Evolutionary conservation across 176 grass and related monocot species (phyloP), one percentile per base, ranked within the genome.

Genomic region (Lolium perenne): DNA sequence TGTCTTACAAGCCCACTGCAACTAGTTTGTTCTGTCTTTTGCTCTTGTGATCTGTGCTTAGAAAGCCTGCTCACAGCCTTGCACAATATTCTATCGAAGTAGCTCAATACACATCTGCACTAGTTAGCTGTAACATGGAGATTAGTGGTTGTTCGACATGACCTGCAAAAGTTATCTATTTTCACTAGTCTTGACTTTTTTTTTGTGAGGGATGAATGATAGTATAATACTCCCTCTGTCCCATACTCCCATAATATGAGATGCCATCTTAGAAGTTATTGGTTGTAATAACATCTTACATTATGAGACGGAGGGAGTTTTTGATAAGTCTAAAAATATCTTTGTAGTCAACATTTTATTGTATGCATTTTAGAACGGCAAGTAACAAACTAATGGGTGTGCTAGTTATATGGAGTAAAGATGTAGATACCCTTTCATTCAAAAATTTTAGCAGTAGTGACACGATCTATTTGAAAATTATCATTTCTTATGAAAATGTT

Each of bases 71-170:
- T 76, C 13, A 38, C 25, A 51, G 10, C 73, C 23, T 76, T 8
- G 50, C 14, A 75, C 15, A 73, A 45, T 61, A 51, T 81, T 84
- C 21, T 89, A 47, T 17, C 12, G 20, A 51, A 22, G 1, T 47
- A 40, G 46, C 63, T 2, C 40, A 65, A 69, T 58, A 20, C 20
- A 50, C 77, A 41, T 58, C 43, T 25, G 4, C 64, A 4, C 47
- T 89, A 40, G 41, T 18, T 68, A 21, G 12, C 47, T 15, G 47
- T 85, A 70, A 10, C 35, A 38, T 83, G 54, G 41, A 70, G 48
- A n/a, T 84, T 80, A 75, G 41, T 32, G 69, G 49, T 17, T 81
- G 60, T 35, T 89, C 35, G 41, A 75, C 58, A 40, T 81, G 76
- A 16, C 66, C 20, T 25, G 13, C 32, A 57, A 18, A 35, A 35